phyloP scores from a whole-genome alignment of 495 filamentous ascomycete species.

The Aspergillus sclerotioniger region DNA sequence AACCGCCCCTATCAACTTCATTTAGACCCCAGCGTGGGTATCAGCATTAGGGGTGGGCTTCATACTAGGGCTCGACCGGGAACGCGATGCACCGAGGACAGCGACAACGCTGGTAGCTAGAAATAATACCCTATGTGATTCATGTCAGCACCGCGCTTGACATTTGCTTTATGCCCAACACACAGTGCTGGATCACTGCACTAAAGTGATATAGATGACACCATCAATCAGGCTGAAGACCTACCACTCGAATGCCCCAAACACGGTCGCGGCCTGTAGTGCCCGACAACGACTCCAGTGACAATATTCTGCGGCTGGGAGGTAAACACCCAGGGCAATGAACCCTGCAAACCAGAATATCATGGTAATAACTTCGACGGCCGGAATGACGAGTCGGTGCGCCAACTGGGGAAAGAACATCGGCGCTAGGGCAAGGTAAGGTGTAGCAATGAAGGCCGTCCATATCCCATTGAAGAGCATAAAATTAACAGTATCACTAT shows the following conservation, averaged over 20 bases:
- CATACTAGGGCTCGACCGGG: slow-evolving; percentile 10
- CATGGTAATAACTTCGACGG: slow-evolving; percentile 68
- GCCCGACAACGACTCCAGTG: slow-evolving; percentile 45
- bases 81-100: slow-evolving; percentile 14
- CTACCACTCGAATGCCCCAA: slow-evolving; percentile 59
- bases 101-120: slow-evolving; percentile 42
- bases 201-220: neutral
- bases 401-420: slow-evolving; percentile 54
- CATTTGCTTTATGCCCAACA: neutral
- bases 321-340: slow-evolving; percentile 65
- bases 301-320: slow-evolving; percentile 49
- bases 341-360: slow-evolving; percentile 88
- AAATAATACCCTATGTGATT: slow-evolving; percentile 48
- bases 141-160: slow-evolving; percentile 5
- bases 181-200: neutral
- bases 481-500: slow-evolving; percentile 55
- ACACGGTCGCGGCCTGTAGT: slow-evolving; percentile 51
- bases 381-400: slow-evolving; percentile 62
- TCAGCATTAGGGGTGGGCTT: slow-evolving; percentile 15
- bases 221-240: slow-evolving; percentile 9
- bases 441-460: slow-evolving; percentile 62
- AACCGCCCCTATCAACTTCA: slow-evolving; percentile 18
- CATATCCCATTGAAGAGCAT: slow-evolving; percentile 72
- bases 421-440: slow-evolving; percentile 65
- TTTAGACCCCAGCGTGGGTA: slow-evolving; percentile 19